These are phyloP conservation scores for Cladorrhinum samala DNA, from an alignment of 495 filamentous ascomycete genomes.

Conservation along the genomic window DNA sequence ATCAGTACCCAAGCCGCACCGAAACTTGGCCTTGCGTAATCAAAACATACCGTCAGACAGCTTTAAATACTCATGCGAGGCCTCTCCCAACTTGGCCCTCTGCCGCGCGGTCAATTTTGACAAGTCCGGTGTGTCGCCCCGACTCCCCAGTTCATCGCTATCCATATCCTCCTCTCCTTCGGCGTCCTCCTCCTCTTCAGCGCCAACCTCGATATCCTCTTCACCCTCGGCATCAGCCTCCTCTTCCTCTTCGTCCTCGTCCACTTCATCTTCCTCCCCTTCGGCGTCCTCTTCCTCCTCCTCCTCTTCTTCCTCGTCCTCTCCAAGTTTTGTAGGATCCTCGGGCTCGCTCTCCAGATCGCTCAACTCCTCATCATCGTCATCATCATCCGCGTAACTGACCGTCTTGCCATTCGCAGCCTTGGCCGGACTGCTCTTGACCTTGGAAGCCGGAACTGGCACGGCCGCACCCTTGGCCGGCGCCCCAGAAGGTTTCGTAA, in stretches of 20 bases:
- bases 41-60: conserved; percentile 59
- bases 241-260: conserved; percentile 46
- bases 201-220: conserved; percentile 51
- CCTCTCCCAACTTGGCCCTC: conserved; percentile 64
- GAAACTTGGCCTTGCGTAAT: not conserved
- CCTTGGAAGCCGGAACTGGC: conserved; percentile 17
- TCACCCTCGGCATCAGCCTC: conserved; percentile 55
- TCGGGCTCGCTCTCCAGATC: conserved; percentile 44
- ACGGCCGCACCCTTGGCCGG: conserved; percentile 13
- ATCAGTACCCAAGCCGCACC: conserved; percentile 1
- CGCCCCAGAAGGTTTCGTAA: conserved; percentile 29
- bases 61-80: conserved; percentile 53
- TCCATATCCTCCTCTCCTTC: conserved; percentile 41
- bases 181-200: conserved; percentile 48
- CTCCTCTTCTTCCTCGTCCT: conserved; percentile 35
- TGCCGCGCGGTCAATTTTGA: conserved; percentile 87
- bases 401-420: conserved; percentile 7
- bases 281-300: conserved; percentile 48
- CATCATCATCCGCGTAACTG: conserved; percentile 32
- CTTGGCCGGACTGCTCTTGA: conserved; percentile 10
- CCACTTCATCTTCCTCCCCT: conserved; percentile 34
- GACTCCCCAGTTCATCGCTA: conserved; percentile 54
- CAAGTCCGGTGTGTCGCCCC: conserved; percentile 67
- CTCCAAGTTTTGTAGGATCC: conserved; percentile 47
- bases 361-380: conserved; percentile 44